Evolutionary conservation across 768 basidiomycete genomes (phyloP), one percentile per base, ranked within the genome.

Genomic region (Rubroboletus satanas): DNA sequence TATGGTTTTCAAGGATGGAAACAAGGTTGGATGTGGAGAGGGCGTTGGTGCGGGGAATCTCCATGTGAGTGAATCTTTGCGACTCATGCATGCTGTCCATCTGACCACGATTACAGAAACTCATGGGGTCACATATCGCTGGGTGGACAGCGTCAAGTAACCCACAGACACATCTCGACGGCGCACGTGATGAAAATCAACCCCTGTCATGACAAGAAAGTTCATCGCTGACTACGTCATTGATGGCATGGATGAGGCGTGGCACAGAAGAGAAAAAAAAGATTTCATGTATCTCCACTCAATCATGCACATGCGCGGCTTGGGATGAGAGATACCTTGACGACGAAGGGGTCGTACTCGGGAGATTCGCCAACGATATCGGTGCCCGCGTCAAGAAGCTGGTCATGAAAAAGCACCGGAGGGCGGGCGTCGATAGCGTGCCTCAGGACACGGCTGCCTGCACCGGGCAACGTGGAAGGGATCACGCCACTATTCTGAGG

Each of bases 1-100:
- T 26, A 63, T 70, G 64, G 66, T 70, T 1, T 70, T 68, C 48
- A 68, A 68, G 50, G 66, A 67, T n/a, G 67, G 68, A 28, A 55
- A 65, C 56, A 63, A 50, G 51, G 43, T 68, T 31, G 68, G 68
- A 26, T 56, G 43, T 31, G 54, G 63, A 17, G 65, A 61, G 37
- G 68, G 67, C 5, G 58, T 65, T 49, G 68, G 69, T 46, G 60
- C 61, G 32, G 56, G 55, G 42, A 68, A 62, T 55, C 47, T 70
- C 36, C 54, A 62, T 45, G 67, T 70, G 15, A 54, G 67, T 56
- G 49, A 45, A 60, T 61, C 59, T 23, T 7, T 53, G 49, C 44
- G 26, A 35, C 52, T 56, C 4, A 14, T 37, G 41, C 33, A n/a
- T 35, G 7, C 26, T 5, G 21, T 36, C 8, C 33, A n/a, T 18